Percentiles rank a stretch among this genome's conserved stretches.
phyloP scores from a whole-genome alignment of 352 stramenopile genomes.

The Pythium folliculosum region DNA sequence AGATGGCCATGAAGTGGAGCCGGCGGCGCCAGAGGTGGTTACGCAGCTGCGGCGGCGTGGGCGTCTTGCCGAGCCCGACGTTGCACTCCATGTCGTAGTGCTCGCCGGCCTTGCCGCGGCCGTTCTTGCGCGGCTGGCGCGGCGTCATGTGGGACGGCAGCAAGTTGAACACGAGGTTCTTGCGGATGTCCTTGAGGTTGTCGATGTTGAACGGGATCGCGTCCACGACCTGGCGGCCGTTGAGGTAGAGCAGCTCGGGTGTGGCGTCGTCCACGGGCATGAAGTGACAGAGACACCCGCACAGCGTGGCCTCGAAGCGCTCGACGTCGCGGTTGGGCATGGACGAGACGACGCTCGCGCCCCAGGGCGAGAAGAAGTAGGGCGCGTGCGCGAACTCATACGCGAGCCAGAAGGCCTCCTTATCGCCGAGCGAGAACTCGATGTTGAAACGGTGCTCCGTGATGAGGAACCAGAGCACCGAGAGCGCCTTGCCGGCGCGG shows the following conservation, averaged over 20 bases:
- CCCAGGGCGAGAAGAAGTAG: conserved; percentile 77
- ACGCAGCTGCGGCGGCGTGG: conserved; percentile 33
- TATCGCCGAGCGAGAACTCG: conserved; percentile 71
- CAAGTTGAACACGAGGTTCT: conserved; percentile 43
- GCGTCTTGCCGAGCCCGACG: conserved; percentile 45
- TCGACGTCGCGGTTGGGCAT: conserved; percentile 56
- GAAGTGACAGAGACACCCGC: conserved; percentile 65
- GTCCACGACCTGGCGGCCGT: conserved; percentile 56
- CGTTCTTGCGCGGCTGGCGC: conserved; percentile 32
- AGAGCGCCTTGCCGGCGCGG: conserved; percentile 42
- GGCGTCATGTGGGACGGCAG: conserved; percentile 54
- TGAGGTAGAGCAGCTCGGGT: conserved; percentile 58
- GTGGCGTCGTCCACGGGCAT: conserved; percentile 31
- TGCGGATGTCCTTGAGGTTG: conserved; percentile 29
- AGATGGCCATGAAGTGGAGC: conserved; percentile 52
- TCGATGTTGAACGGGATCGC: conserved; percentile 43
- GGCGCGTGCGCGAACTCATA: conserved; percentile 57
- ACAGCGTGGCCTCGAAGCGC: conserved; percentile 56
- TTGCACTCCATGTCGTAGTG: conserved; percentile 56
- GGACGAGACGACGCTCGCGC: conserved; percentile 54
- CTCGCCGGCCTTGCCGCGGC: conserved; percentile 28
- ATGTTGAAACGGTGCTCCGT: conserved; percentile 63
- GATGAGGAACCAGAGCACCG: conserved; percentile 70
- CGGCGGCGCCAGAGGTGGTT: conserved; percentile 41
- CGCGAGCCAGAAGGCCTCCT: conserved; percentile 77